phyloP scores from a whole-genome alignment of 768 basidiomycete species.

The Candolleomyces aberdarensis region DNA sequence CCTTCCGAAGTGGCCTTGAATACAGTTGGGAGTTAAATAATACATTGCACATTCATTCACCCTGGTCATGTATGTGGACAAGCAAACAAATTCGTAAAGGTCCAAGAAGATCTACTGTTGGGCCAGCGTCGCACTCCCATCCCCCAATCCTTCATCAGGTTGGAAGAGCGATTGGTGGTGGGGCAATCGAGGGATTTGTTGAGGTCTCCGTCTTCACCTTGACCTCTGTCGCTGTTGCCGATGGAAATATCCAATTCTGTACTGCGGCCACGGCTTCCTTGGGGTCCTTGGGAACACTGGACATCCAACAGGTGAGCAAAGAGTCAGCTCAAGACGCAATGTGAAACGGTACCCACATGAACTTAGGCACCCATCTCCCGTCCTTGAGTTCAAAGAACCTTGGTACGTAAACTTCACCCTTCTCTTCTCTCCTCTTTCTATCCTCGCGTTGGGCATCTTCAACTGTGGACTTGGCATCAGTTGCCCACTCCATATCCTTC shows the following conservation, averaged over 20 bases:
- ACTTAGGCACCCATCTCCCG: conserved; percentile 80
- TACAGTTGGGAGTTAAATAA: background rate
- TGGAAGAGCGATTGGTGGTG: too few relatives aligned
- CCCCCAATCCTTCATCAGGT: too few relatives aligned
- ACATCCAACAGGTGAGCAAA: conserved; percentile 11
- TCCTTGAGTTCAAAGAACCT: conserved; percentile 77
- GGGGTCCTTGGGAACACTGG: conserved; percentile 70
- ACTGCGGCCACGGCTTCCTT: conserved; percentile 63
- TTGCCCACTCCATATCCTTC: conserved; percentile 95
- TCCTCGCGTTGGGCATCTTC: conserved; percentile 91
- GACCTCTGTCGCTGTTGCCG: background rate
- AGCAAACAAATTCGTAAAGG: too few relatives aligned
- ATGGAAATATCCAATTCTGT: conserved; percentile 75
- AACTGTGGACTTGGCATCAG: conserved; percentile 82
- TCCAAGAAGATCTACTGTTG: background rate
- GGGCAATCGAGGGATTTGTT: too few relatives aligned
- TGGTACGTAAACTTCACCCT: conserved; percentile 63
- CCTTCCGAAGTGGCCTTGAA: background rate
- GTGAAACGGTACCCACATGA: conserved; percentile 48
- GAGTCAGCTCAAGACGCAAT: background rate
- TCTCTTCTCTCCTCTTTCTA: conserved; percentile 71
- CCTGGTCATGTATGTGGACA: background rate
- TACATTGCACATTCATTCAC: background rate
- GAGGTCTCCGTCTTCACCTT: too few relatives aligned
- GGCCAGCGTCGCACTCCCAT: too few relatives aligned